Evolutionary conservation across 2,329 filamentous ascomycete genomes (phyloP).

Genomic region (Fusarium zealandicum): DNA sequence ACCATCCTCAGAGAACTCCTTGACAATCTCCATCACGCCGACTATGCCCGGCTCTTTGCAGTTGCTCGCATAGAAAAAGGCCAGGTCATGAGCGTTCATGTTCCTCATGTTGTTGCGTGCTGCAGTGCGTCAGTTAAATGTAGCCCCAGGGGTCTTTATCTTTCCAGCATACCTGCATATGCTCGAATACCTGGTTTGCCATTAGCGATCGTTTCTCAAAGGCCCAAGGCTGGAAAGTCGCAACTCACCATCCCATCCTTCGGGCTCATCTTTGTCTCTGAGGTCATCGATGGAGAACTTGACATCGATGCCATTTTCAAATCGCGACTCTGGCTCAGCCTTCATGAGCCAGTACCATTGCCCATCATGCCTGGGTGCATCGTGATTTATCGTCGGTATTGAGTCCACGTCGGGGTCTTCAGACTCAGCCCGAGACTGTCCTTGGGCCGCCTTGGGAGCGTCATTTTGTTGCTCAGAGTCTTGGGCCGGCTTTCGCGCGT

Average conservation of each 20-base stretch:
- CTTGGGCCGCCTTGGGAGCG: no score
- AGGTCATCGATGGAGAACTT: constrained; percentile 95
- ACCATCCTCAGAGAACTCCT: constrained; percentile 83
- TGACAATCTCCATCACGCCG: constrained; percentile 87
- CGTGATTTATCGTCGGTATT: constrained; percentile 49
- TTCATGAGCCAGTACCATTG: constrained; percentile 81
- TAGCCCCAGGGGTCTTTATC: fast-evolving
- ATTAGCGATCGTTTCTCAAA: constrained; percentile 4
- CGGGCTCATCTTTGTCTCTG: constrained; percentile 72
- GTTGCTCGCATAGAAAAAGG: constrained; percentile 97
- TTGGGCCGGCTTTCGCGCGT: not conserved
- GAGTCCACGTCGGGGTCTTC: constrained; percentile 44
- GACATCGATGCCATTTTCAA: constrained; percentile 88
- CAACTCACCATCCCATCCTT: constrained; percentile 85
- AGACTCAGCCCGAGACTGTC: constrained; percentile 19
- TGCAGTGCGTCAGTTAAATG: constrained; percentile 9
- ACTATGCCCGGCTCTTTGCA: constrained; percentile 89
- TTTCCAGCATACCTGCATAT: constrained; percentile 51
- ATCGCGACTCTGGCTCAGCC: constrained; percentile 84
- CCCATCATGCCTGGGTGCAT: constrained; percentile 50
- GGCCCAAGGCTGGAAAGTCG: not conserved
- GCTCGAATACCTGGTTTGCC: constrained; percentile 53
- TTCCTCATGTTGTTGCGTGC: constrained; percentile 88
- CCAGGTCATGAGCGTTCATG: constrained; percentile 91
- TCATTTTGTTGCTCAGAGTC: not conserved